A percentile compares a stretch with the other conserved stretches of the same genome.
Evolutionary conservation across 1,284 basidiomycete species (phyloP).

Genomic region (Cronartium ribicola): DNA sequence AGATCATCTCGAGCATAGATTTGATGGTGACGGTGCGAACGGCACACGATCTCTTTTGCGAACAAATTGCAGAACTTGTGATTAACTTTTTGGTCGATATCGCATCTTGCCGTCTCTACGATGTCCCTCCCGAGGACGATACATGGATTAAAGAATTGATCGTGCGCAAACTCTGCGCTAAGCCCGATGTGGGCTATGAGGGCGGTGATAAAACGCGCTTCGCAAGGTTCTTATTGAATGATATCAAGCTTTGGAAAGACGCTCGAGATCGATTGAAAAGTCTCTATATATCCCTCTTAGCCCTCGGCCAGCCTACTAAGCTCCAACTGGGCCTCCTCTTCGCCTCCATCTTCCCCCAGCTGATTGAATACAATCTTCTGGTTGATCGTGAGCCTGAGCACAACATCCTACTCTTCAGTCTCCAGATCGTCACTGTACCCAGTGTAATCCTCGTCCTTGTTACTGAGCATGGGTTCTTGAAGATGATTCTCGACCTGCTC

Average conservation of each 20-base stretch:
- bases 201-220: constrained; percentile 55
- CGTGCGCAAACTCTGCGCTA: constrained; percentile 24
- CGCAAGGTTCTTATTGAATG: constrained; percentile 71
- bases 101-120: constrained; percentile 58
- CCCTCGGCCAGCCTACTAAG: constrained; percentile 69
- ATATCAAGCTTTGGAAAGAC: constrained; percentile 76
- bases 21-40: constrained; percentile 83
- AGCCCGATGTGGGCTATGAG: constrained; percentile 31
- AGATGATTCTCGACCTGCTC: constrained; percentile 72
- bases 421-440: constrained; percentile 84
- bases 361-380: constrained; percentile 83
- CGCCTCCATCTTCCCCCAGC: constrained; percentile 73
- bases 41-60: constrained; percentile 82
- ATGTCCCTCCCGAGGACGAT: constrained; percentile 58
- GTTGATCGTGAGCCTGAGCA: constrained; percentile 88
- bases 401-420: constrained; percentile 75
- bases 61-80: constrained; percentile 75
- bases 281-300: constrained; percentile 72
- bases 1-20: constrained; percentile 78
- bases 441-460: constrained; percentile 74
- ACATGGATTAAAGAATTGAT: constrained; percentile 57
- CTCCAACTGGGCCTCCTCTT: constrained; percentile 74
- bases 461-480: constrained; percentile 67
- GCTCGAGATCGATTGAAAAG: constrained; percentile 73
- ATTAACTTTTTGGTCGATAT: constrained; percentile 82